Evolutionary conservation across 2,329 filamentous ascomycete species (phyloP).

Genomic region (Aureobasidium vineae): DNA sequence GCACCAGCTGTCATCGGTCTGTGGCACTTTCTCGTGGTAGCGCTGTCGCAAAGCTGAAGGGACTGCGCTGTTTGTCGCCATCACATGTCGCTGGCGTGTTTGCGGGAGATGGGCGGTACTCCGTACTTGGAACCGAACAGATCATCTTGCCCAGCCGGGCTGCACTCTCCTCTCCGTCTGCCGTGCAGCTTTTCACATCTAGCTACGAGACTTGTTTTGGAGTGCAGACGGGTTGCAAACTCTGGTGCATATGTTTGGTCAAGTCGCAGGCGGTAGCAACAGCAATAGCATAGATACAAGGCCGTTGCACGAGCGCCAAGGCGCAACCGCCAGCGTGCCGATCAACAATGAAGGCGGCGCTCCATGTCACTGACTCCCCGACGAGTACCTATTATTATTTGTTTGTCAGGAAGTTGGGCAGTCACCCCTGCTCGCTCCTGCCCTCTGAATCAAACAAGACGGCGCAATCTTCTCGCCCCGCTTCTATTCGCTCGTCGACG

Average conservation of each 20-base stretch:
- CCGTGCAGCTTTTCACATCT: neutral
- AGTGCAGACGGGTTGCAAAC: neutral
- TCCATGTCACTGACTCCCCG: constrained; percentile 5
- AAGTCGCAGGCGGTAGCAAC: neutral
- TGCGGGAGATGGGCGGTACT: constrained; percentile 16
- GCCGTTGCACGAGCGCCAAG: constrained; percentile 24
- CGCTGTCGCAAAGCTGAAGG: neutral
- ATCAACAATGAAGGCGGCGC: constrained; percentile 9
- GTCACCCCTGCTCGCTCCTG: constrained; percentile 24
- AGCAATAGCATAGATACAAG: constrained; percentile 3
- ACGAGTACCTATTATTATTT: constrained; percentile 11
- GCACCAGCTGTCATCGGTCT: too few species aligned
- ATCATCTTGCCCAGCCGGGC: constrained; percentile 4
- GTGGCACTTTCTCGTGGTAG: neutral
- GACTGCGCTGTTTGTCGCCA: neutral
- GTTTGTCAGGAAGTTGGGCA: constrained; percentile 24
- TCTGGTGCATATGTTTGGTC: neutral
- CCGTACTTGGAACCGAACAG: constrained; percentile 1
- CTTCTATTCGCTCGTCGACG: constrained; percentile 31
- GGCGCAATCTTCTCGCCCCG: constrained; percentile 28
- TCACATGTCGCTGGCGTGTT: constrained; percentile 1
- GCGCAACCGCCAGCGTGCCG: constrained; percentile 18
- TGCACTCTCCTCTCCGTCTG: neutral
- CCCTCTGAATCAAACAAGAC: too few species aligned
- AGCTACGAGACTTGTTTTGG: neutral